Evolutionary conservation across 2,329 filamentous ascomycete species (phyloP), one percentile per base, ranked within the genome.

Genomic region (Diaporthe ampelina): DNA sequence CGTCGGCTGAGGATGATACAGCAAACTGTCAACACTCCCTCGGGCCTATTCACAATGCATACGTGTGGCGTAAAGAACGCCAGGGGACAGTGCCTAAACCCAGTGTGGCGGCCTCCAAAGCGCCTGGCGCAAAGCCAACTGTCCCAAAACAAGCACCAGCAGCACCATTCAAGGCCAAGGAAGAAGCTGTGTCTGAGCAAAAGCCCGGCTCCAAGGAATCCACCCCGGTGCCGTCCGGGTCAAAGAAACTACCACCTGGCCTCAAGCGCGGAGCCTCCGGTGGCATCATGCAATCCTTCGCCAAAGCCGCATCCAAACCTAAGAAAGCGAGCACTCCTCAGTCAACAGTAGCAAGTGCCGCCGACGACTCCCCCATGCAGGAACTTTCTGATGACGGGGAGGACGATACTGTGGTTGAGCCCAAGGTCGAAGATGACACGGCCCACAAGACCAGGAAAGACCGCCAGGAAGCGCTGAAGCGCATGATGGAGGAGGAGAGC

Each of bases 231-330:
- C 74, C 70, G n/a, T 74, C 78, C 1, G 80, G 81, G 26, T 77
- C 82, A 13, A 88, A 87, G 79, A 86, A 85, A 67, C 71, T 80
- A 4, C 73, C 80, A 5, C 77, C 84, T 21, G 63, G 82, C 0
- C 77, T 88, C 3, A 94, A 94, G 79, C 90, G 89, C 73, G 89
- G 90, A 70, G 87, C 85, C 21, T 90, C 92, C 17, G 85, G 84
- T 3, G 89, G 90, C 74, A 90, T 97, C 35, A 95, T 97, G 87
- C 92, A 93, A 75, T 93, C 94, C 0, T 97, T 97, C 81, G 93
- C 94, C 19, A 94, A 93, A 79, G 85, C 87, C 7, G 82, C 86
- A 0, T 79, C 83, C 5, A 87, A 85, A 78, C 86, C 91, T 6
- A 94, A 92, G 81, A 83, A 77, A 72, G 77, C 77, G n/a, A 75